Conservation (phyloP, 331 rosid species). For the Arachis monticola region DNA sequence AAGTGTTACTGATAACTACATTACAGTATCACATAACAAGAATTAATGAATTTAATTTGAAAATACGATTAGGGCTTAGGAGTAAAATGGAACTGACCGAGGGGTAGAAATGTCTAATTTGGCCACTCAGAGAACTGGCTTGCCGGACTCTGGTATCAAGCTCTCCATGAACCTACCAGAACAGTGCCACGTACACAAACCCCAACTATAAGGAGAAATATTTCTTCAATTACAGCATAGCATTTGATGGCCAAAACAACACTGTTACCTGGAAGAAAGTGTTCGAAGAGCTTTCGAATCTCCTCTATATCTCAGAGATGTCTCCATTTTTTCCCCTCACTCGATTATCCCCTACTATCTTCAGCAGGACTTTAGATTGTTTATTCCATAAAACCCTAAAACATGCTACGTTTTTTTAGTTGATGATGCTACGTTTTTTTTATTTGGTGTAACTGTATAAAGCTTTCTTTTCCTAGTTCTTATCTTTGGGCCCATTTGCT, state of each 20-base stretch:
- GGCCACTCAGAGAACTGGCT: slow-evolving; percentile 56
- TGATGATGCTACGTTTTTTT: too few relatives aligned
- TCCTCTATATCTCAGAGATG: slow-evolving; percentile 74
- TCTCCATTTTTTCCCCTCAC: slow-evolving; percentile 53
- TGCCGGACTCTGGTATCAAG: slow-evolving; percentile 75
- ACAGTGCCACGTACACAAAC: too few relatives aligned
- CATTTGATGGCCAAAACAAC: not conserved
- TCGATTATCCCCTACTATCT: not conserved
- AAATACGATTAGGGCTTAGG: not conserved
- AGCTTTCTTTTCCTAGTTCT: too few relatives aligned
- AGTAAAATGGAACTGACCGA: slow-evolving; percentile 50
- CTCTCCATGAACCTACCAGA: slow-evolving; percentile 70
- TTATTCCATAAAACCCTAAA: too few relatives aligned
- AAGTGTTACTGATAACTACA: too few relatives aligned
- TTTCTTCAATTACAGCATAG: not conserved
- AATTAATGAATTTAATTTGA: too few relatives aligned
- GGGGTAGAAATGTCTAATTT: slow-evolving; percentile 66
- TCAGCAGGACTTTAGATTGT: too few relatives aligned
- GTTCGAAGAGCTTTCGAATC: slow-evolving; percentile 72
- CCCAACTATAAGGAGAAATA: too few relatives aligned
- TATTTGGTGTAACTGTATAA: too few relatives aligned
- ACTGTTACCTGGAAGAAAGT: slow-evolving; percentile 67
- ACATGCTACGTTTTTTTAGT: too few relatives aligned
- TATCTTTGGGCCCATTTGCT: not conserved
- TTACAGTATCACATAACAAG: too few relatives aligned